Evolutionary conservation across 805 yeast species (phyloP), one percentile per base, ranked within the genome.

Genomic region (Candida pini): DNA sequence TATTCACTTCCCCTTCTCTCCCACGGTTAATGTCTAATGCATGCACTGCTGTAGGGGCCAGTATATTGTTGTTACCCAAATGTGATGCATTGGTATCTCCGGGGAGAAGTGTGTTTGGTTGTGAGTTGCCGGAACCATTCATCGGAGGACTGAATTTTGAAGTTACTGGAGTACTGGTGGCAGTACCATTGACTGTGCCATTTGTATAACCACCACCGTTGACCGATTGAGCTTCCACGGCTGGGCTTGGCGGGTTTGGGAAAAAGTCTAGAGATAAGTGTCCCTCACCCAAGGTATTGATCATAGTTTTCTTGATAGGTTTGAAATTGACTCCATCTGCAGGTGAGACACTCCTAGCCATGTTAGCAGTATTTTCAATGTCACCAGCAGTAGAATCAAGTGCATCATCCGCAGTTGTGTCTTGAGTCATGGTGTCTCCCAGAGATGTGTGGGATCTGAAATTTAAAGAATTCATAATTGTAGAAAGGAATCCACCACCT

Each of bases 241-340:
- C 28, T n/a, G 25, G 30, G 5, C 16, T 18, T 16, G 29, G 34
- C 8, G 31, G 35, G 9, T 39, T 39, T n/a, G 54, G 56, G 24
- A 61, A 61, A 30, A 48, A 36, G 15, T 57, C 64, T 9, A 70
- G 48, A 0, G 65, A 46, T 27, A 75, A 56, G 18, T 64, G 60
- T 2, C 80, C 80, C 28, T 62, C 54, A 2, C 80, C 80, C 31
- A 75, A 37, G 0, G 77, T 64, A 35, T 61, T 65, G 17, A 73
- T 40, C 0, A 74, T 68, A 4, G 74, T 60, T 26, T 66, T 66
- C 30, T 71, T 58, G 4, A 74, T 54, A 0, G 76, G 67, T 35
- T 59, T 68, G 44, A 75, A 75, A 20, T 62, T 68, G 15, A 74
- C 68, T 18, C 58, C 57, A 7, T 60, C 49, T 0, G 38, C 32